Evolutionary conservation across 805 yeast species (phyloP), one percentile per base, ranked within the genome.

Genomic region (Kodamaea fukazawae): DNA sequence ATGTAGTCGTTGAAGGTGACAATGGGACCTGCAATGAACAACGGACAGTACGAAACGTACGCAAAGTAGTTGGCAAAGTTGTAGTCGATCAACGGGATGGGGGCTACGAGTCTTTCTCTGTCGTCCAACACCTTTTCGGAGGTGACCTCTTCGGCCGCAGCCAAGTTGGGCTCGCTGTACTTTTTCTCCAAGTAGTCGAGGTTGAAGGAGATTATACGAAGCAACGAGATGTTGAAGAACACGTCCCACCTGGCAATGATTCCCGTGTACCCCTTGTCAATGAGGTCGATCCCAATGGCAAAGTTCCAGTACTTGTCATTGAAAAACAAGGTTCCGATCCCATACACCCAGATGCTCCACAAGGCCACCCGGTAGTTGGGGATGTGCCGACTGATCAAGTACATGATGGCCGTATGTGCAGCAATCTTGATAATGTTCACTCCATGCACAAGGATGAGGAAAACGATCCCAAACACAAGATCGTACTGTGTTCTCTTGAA

Each of bases 1-100:
- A 85, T 60, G 59, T 81, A 93, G 60, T 93, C 99, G 63, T 93
- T 93, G 69, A 86, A 93, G 0, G 98, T 86, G 30, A 93, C 57
- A 12, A 93, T 80, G 16, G 99, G 99, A 1, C 99, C 99, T 2
- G 96, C 97, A 50, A 93, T 81, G 61, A 86, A 86, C 34, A 93
- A 65, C 3, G 99, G 99, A 0, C 96, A 78, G 54, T 93, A 93
- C 4, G 83, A 65, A 25, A 86, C 58, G 56, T 89, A 93, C 0
- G 95, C 81, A 30, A 88, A 44, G 57, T 84, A 87, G 55, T 86
- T 85, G 31, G 60, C 37, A n/a, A 79, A 50, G 23, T 68, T 70
- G 61, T 89, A 93, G 32, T 81, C 86, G 2, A 63, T 50, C 0
- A 79, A 39, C 1, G 79, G 80, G 33, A 83, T 70, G 4, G 84